A percentile compares a stretch with the other conserved stretches of the same genome.
These are phyloP conservation scores for Colletotrichum sojae DNA, from an alignment of 2,329 filamentous ascomycete species.

Conservation along the genomic window DNA sequence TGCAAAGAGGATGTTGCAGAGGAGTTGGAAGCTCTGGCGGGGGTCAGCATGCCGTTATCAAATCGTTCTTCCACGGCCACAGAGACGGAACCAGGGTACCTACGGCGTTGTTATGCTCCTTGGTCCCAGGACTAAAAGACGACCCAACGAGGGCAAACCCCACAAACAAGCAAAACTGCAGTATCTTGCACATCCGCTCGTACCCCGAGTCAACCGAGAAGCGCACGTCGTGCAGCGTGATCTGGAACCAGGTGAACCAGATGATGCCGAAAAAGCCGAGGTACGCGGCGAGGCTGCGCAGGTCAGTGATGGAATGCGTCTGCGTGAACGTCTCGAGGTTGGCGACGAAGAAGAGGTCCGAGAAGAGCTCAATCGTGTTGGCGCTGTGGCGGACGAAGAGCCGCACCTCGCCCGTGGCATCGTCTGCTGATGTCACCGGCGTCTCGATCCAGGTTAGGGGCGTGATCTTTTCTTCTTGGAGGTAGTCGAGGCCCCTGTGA, in stretches of 20 bases:
- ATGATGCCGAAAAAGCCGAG: conserved; percentile 68
- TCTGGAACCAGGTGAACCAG: conserved; percentile 74
- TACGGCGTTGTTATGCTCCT: conserved; percentile 54
- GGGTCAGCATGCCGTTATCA: accelerated
- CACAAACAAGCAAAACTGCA: conserved; percentile 70
- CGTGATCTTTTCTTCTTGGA: conserved; percentile 37
- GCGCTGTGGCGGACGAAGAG: conserved; percentile 54
- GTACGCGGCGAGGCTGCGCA: conserved; percentile 54
- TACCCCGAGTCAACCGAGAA: conserved; percentile 70
- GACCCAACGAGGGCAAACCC: conserved; percentile 67
- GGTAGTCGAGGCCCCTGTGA: conserved; percentile 36
- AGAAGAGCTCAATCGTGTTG: conserved; percentile 70
- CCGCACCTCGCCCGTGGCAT: conserved; percentile 26
- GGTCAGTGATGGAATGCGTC: conserved; percentile 67
- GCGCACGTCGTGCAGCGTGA: conserved; percentile 70
- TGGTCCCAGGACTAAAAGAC: conserved; percentile 56
- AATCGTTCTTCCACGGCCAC: too few relatives aligned
- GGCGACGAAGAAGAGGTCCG: conserved; percentile 73
- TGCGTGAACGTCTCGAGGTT: conserved; percentile 71
- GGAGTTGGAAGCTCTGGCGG: conserved; percentile 54
- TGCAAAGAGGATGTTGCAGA: conserved; percentile 56
- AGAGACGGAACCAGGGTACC: too few relatives aligned
- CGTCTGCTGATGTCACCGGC: conserved; percentile 22
- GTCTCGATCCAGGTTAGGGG: conserved; percentile 39
- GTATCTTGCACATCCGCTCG: conserved; percentile 66